Base-by-base conservation (phyloP, 306 rosid species). In the Trifolium repens region DNA sequence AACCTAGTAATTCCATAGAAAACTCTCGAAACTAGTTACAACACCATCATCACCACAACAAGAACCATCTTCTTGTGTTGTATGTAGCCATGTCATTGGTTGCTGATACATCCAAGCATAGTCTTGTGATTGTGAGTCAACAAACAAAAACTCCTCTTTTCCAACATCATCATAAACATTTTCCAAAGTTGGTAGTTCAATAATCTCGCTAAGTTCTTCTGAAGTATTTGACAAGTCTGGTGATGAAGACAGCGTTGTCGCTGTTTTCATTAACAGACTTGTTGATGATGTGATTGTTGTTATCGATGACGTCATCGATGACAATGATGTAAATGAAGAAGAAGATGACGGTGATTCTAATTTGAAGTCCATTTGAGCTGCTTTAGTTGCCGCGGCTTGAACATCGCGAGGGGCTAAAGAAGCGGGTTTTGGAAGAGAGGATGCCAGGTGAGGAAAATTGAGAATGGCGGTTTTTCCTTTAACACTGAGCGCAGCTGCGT, bases 401-500 rank as follows among this genome's bases (percentile, higher is more conserved):
- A 94, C 88, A 8, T 94, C 96, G 0, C 91, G 88, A 0, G 97
- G 96, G 2, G 96, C 65, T 15, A 83, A 82, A 0, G 98, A 91
- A 2, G 16, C 86, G 0, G 97, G 98, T 9, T 96, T 96, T 2
- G 98, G 98, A 11, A 94, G 91, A 1, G 54, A 82, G 75, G 80
- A 7, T 0, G 78, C 86, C 1, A 94, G 82, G 30, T 91, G 88
- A 0, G 98, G 98, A 75, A 91, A 94, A 71, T 94, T 94, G 64
- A 94, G 98, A 13, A 86, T 86, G 14, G 98, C 93, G 0, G 89
- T 72, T 57, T 47, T 70, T 0, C 98, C 97, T 54, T 94, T 94
- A 73, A 94, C 89, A 82, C 91, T 85, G 0, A 94, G 15, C 0
- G 99, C 98, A 0, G 99, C 99, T 13, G 87, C 99, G 77, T 96